These are phyloP conservation scores for Heliocybe sulcata DNA, from an alignment of 1,284 basidiomycete genomes.

Conservation along the genomic window DNA sequence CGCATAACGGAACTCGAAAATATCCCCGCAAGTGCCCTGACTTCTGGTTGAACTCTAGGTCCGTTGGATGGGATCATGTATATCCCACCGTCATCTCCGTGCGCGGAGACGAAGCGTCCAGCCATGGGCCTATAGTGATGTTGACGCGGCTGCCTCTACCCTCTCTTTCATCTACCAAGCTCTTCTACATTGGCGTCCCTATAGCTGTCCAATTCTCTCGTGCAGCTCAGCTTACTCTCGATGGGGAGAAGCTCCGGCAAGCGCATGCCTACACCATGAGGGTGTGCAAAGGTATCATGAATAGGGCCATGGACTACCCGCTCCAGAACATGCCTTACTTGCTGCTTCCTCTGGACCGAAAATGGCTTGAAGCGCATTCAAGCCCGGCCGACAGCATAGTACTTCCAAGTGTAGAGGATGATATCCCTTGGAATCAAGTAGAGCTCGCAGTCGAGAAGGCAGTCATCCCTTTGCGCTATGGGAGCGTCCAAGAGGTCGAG, in stretches of 20 bases:
- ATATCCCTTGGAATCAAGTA: conserved; percentile 62
- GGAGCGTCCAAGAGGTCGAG: conserved; percentile 31
- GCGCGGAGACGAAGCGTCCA: conserved; percentile 19
- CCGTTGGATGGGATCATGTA: conserved; percentile 24
- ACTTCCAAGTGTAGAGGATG: conserved; percentile 30
- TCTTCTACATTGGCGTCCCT: conserved; percentile 48
- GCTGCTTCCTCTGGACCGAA: conserved; percentile 45
- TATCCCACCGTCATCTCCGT: conserved; percentile 51
- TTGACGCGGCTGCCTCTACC: conserved; percentile 63
- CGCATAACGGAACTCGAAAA: conserved; percentile 34
- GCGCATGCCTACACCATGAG: conserved; percentile 58
- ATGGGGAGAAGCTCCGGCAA: conserved; percentile 35
- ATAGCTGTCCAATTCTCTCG: conserved; percentile 34
- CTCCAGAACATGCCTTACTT: conserved; percentile 53
- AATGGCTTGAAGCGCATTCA: conserved; percentile 13
- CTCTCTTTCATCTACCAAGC: conserved; percentile 38
- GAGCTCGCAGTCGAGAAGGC: conserved; percentile 40
- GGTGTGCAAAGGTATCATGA: conserved; percentile 51
- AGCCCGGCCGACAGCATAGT: conserved; percentile 16
- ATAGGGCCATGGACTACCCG: conserved; percentile 55
- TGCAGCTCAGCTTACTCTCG: conserved; percentile 41
- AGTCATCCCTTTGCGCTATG: conserved; percentile 40
- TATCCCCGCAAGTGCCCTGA: conserved; percentile 51
- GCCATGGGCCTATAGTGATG: conserved; percentile 51
- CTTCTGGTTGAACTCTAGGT: conserved; percentile 50